These are phyloP conservation scores for Prunus dulcis DNA, from an alignment of 306 rosid genomes.

Conservation along the genomic window DNA sequence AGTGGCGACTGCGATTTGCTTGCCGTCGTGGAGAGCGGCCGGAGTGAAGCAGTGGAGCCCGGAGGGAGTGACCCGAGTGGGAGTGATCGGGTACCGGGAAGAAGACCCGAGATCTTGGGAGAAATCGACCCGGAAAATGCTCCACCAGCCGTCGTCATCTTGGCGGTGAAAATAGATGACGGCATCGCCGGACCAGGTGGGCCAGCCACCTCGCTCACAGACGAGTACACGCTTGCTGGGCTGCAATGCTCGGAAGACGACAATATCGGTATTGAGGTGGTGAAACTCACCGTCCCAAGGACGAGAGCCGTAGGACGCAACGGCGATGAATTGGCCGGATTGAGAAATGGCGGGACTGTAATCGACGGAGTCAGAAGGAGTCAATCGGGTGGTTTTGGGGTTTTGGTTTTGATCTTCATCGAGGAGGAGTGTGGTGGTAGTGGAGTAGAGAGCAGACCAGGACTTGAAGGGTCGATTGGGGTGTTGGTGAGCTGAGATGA, in stretches of 20 bases:
- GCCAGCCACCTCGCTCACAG: conserved; percentile 78
- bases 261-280: neutral
- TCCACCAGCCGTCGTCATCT: conserved; percentile 85
- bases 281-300: conserved; percentile 61
- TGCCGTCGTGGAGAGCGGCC: conserved; percentile 57
- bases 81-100: neutral
- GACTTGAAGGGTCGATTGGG: conserved; percentile 38
- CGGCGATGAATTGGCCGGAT: conserved; percentile 60
- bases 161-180: conserved; percentile 60
- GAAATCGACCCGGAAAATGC: conserved; percentile 57
- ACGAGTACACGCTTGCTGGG: neutral
- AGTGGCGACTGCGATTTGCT: conserved; percentile 63
- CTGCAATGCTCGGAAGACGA: neutral
- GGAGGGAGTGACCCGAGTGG: conserved; percentile 64
- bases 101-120: conserved; percentile 9
- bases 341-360: conserved; percentile 66
- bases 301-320: conserved; percentile 71
- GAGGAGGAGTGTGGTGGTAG: conserved; percentile 17
- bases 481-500: conserved; percentile 62
- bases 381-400: conserved; percentile 28
- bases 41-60: conserved; percentile 84
- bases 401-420: neutral
- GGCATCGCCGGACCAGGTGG: conserved; percentile 70
- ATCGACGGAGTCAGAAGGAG: conserved; percentile 55
- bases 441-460: conserved; percentile 58